Percentiles rank a stretch among this genome's conserved stretches.
These are phyloP conservation scores for Conringia planisiliqua DNA, from an alignment of 345 rosid genomes.

Conservation along the genomic window DNA sequence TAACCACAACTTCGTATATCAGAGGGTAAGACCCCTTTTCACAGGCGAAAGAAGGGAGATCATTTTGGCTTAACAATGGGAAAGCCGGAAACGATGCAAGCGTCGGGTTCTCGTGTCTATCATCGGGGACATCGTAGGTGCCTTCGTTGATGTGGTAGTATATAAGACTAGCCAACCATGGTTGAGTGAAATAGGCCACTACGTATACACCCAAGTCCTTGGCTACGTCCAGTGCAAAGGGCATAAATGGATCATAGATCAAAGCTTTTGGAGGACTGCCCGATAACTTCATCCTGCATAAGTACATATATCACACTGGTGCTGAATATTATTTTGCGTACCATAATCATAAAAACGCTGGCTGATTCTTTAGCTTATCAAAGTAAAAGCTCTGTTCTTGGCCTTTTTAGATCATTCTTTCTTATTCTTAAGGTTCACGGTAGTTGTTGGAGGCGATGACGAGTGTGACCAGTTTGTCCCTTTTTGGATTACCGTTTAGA, in stretches of 20 bases:
- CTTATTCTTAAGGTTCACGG: constrained; percentile 17
- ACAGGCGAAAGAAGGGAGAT: constrained; percentile 41
- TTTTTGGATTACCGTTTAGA: constrained; percentile 33
- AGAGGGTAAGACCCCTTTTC: constrained; percentile 30
- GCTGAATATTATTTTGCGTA: not conserved
- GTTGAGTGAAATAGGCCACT: constrained; percentile 38
- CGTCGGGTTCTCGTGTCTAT: constrained; percentile 9
- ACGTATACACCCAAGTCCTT: constrained; percentile 22
- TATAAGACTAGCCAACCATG: constrained; percentile 37
- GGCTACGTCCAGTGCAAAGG: constrained; percentile 45
- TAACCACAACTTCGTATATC: not conserved
- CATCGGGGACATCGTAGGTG: constrained; percentile 33
- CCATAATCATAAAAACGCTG: not conserved
- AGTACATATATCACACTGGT: not conserved
- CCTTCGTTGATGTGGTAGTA: constrained; percentile 38
- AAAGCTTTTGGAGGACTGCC: constrained; percentile 32
- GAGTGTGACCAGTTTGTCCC: constrained; percentile 28
- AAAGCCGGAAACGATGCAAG: constrained; percentile 31
- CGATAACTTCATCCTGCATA: constrained; percentile 26
- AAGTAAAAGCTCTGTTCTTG: not conserved
- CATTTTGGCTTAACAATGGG: constrained; percentile 36
- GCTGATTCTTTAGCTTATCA: not conserved
- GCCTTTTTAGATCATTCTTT: not conserved
- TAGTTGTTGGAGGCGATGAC: constrained; percentile 28
- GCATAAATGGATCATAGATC: constrained; percentile 45